A percentile compares a stretch with the other conserved stretches of the same genome.
Conservation (phyloP, 805 yeast genomes). For the Metschnikowia kofuensis region DNA sequence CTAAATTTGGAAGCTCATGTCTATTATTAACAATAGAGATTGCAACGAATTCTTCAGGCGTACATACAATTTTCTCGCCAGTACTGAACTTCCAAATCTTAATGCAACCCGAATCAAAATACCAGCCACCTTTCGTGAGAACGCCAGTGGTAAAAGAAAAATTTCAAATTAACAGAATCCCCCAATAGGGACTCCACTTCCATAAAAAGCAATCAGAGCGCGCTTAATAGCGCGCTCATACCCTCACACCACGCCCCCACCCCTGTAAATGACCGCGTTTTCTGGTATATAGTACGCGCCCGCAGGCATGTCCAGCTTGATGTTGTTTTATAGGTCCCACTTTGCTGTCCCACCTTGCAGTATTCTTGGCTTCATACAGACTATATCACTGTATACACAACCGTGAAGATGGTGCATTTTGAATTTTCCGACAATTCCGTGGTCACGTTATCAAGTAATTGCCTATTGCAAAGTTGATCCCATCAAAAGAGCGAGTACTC, state of each 20-base stretch:
- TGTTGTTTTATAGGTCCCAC: not conserved
- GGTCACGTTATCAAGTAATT: not conserved
- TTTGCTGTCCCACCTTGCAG: not conserved
- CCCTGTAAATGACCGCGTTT: not conserved
- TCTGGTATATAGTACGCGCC: not conserved
- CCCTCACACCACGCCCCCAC: not conserved
- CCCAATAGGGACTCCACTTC: not conserved
- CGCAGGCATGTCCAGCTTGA: not conserved
- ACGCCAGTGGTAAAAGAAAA: no score
- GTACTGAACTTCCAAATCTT: no score
- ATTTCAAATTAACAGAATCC: no score
- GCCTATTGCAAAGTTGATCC: not conserved
- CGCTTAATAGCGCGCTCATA: not conserved
- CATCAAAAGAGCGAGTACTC: no score
- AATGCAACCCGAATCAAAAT: no score
- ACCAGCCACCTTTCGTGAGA: no score
- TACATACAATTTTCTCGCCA: no score
- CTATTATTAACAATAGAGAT: no score
- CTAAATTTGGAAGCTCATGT: not conserved
- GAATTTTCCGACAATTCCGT: not conserved
- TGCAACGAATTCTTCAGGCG: no score
- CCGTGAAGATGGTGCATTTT: no score
- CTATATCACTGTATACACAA: no score
- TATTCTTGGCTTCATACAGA: not conserved
- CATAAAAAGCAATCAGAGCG: not conserved